Evolutionary conservation across 331 rosid genomes (phyloP).

Genomic region (Saraca asoca): DNA sequence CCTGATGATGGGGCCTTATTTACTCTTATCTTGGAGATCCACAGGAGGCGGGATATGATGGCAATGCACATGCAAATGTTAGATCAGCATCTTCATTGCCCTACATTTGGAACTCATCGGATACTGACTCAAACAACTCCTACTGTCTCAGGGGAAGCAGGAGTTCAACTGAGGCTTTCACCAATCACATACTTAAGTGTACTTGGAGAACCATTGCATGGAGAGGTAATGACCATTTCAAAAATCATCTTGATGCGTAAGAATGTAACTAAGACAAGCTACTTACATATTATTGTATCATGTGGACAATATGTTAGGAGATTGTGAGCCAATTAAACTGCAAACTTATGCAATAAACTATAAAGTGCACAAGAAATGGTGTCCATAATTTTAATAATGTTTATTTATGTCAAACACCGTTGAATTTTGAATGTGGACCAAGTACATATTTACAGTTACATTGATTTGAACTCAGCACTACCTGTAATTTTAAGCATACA

Average conservation of each 20-base stretch:
- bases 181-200: slow-evolving; percentile 95
- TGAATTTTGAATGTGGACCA: not conserved
- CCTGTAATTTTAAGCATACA: not conserved
- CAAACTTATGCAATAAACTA: no score
- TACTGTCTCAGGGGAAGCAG: slow-evolving; percentile 65
- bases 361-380: not conserved
- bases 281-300: slow-evolving; percentile 5
- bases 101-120: slow-evolving; percentile 91
- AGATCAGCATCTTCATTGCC: slow-evolving; percentile 99
- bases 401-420: not conserved
- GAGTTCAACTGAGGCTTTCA: slow-evolving; percentile 65
- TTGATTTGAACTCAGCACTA: slow-evolving; percentile 14
- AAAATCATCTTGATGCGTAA: slow-evolving; percentile 25
- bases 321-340: no score
- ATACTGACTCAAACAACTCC: slow-evolving; percentile 71
- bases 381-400: slow-evolving; percentile 8
- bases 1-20: slow-evolving; percentile 94
- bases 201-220: slow-evolving; percentile 96
- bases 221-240: slow-evolving; percentile 74
- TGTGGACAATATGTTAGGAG: not conserved
- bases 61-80: slow-evolving; percentile 99
- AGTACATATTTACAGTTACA: not conserved
- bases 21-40: slow-evolving; percentile 93
- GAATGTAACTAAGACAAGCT: slow-evolving; percentile 14
- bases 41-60: slow-evolving; percentile 97